phyloP scores from a whole-genome alignment of 495 filamentous ascomycete genomes.

The Aspergillus funiculosus region DNA sequence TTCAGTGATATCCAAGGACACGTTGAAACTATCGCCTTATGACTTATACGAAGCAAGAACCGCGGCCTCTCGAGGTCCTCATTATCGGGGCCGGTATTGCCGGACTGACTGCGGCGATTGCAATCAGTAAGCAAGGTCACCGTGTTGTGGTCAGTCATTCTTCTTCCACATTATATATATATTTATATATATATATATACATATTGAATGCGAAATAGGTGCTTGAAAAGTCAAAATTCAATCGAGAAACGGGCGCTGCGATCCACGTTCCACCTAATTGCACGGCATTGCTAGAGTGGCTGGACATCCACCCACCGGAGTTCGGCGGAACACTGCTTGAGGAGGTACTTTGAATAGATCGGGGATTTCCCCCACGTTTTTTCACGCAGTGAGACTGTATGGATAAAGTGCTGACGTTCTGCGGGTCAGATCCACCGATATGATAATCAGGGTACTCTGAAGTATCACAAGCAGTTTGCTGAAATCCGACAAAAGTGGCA shows the following conservation, averaged over 20 bases:
- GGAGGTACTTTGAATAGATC: slow-evolving; percentile 16
- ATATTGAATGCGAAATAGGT: slow-evolving; percentile 24
- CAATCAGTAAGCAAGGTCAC: slow-evolving; percentile 29
- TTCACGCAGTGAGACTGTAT: too few relatives aligned
- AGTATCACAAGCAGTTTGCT: slow-evolving; percentile 18
- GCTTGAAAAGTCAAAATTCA: slow-evolving; percentile 46
- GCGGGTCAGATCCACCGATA: slow-evolving; percentile 21
- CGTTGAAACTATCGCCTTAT: too few relatives aligned
- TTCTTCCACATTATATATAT: neutral
- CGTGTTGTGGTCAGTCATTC: slow-evolving; percentile 22
- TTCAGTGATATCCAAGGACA: too few relatives aligned
- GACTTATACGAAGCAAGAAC: too few relatives aligned
- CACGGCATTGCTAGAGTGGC: slow-evolving; percentile 38
- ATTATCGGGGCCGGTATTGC: slow-evolving; percentile 30
- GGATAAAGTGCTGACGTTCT: neutral
- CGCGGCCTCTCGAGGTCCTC: slow-evolving; percentile 19
- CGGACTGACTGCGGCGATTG: slow-evolving; percentile 28
- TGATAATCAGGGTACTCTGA: slow-evolving; percentile 16
- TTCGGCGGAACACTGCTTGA: slow-evolving; percentile 26
- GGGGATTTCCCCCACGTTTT: too few relatives aligned
- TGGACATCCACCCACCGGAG: slow-evolving; percentile 41
- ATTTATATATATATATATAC: neutral
- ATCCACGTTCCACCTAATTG: slow-evolving; percentile 49
- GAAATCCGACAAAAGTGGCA: slow-evolving; percentile 21
- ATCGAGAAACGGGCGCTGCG: slow-evolving; percentile 52